Evolutionary conservation across 2,329 filamentous ascomycete species (phyloP).

Genomic region (Rhexocercosporidium sp.): DNA sequence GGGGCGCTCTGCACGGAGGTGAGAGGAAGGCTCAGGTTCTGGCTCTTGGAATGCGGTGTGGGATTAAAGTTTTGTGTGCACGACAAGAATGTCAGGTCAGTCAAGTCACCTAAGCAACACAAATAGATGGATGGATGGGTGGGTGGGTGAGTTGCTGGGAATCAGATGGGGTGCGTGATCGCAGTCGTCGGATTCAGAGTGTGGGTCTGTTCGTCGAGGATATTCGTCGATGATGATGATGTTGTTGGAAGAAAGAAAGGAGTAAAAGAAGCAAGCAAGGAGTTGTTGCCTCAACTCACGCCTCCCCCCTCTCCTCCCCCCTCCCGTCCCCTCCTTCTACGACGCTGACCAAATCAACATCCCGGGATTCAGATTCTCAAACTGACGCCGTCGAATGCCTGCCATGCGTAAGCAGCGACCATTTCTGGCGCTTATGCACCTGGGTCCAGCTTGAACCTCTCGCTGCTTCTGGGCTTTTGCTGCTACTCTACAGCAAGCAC

Average conservation of each 20-base stretch:
- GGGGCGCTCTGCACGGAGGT: too few relatives aligned
- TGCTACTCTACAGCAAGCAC: too few relatives aligned
- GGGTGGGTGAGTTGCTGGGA: neutral
- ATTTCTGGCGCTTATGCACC: conserved; percentile 26
- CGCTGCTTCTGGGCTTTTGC: conserved; percentile 21
- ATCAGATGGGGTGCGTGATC: conserved; percentile 14
- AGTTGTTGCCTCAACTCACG: conserved; percentile 22
- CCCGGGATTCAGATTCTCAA: conserved; percentile 13
- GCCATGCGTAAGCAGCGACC: conserved; percentile 22
- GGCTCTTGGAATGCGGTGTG: conserved; percentile 22
- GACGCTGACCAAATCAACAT: conserved; percentile 13
- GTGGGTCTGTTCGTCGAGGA: conserved; percentile 12
- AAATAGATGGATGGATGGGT: neutral
- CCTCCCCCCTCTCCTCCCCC: neutral
- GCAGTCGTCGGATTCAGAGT: conserved; percentile 10
- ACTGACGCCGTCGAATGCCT: conserved; percentile 17
- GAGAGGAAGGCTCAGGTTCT: conserved; percentile 2
- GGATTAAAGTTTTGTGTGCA: conserved; percentile 12
- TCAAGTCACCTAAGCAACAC: conserved; percentile 10
- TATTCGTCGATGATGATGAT: conserved; percentile 4
- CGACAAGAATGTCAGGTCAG: conserved; percentile 20
- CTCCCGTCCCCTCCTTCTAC: neutral
- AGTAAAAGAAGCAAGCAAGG: neutral
- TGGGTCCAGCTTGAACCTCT: conserved; percentile 4
- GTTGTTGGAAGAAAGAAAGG: conserved; percentile 15